phyloP scores from a whole-genome alignment of 345 rosid genomes.

The Eucalyptus camaldulensis region DNA sequence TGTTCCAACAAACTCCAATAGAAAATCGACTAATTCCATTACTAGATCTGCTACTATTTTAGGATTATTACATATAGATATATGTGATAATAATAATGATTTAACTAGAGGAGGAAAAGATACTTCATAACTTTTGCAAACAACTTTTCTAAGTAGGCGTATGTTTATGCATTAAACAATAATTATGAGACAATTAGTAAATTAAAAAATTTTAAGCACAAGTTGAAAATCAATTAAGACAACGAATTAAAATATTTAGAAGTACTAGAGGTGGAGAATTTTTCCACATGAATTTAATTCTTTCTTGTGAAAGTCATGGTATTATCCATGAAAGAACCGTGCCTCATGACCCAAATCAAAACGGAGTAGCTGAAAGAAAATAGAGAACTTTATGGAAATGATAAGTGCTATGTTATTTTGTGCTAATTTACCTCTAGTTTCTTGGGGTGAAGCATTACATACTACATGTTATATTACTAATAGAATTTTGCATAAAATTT shows the following conservation, averaged over 20 bases:
- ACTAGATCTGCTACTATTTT: not conserved
- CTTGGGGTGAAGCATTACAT: fast-evolving
- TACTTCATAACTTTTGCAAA: not conserved
- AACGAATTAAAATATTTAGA: not conserved
- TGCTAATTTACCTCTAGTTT: not conserved
- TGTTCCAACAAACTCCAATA: not conserved
- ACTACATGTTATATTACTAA: not conserved
- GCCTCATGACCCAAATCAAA: not conserved
- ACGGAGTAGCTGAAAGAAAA: not conserved
- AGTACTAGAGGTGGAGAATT: not conserved
- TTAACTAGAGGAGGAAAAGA: not conserved
- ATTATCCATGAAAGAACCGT: not conserved
- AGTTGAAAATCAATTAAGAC: not conserved
- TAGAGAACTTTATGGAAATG: not conserved
- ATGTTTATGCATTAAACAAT: not conserved
- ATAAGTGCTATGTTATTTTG: not conserved
- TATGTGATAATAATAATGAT: not conserved
- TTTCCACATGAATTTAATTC: not conserved
- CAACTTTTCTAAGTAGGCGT: not conserved
- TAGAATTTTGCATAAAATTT: too few species aligned
- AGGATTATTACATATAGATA: not conserved
- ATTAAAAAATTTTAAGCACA: not conserved
- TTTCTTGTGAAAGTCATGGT: not conserved
- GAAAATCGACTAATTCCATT: not conserved
- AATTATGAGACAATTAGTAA: not conserved